phyloP scores from a whole-genome alignment of 306 rosid species.

The Trifolium fragiferum region DNA sequence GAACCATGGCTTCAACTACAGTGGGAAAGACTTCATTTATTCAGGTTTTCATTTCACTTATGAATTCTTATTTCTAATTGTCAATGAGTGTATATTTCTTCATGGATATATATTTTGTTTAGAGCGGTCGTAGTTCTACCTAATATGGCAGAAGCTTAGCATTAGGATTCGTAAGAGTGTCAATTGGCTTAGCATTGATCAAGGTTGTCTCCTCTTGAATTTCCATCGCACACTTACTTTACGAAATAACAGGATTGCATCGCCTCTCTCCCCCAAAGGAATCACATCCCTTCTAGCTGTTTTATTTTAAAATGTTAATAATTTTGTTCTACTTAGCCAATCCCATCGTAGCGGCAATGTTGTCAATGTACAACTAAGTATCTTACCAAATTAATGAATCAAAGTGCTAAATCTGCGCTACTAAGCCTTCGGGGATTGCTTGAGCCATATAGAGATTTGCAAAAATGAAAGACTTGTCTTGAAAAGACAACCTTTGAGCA shows the following conservation, averaged over 20 bases:
- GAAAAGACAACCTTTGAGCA: neutral
- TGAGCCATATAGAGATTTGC: neutral
- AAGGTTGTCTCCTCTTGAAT: slow-evolving; percentile 17
- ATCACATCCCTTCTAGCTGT: neutral
- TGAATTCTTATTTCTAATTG: slow-evolving; percentile 14
- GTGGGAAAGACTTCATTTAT: slow-evolving; percentile 87
- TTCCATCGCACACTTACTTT: neutral
- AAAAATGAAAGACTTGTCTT: neutral
- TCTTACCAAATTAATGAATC: neutral
- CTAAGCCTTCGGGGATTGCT: neutral
- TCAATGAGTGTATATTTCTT: neutral
- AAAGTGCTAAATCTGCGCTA: neutral
- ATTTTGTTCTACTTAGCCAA: neutral
- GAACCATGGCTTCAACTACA: slow-evolving; percentile 81
- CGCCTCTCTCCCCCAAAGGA: neutral
- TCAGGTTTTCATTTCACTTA: slow-evolving; percentile 65
- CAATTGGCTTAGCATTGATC: slow-evolving; percentile 11
- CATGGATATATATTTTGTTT: slow-evolving; percentile 10
- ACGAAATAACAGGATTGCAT: neutral
- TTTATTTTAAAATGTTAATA: neutral
- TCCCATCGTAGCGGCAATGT: neutral
- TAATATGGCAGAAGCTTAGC: neutral
- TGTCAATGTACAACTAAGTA: neutral
- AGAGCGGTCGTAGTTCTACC: neutral
- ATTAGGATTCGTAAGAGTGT: neutral